Evolutionary conservation across 805 yeast species (phyloP).

Genomic region (Nakazawaea siamensis): DNA sequence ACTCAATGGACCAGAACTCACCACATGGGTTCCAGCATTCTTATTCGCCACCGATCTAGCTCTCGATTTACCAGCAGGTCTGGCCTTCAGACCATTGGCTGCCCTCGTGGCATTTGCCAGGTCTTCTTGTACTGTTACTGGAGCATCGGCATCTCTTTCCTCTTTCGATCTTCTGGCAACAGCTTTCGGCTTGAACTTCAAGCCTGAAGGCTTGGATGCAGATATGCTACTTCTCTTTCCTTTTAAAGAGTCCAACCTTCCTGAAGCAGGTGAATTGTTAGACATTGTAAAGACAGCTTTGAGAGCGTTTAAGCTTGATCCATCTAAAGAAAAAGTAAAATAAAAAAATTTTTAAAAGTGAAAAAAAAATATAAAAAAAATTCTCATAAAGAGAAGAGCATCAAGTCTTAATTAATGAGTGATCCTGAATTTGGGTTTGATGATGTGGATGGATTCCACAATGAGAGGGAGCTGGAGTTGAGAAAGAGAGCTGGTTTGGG

Average conservation of each 20-base stretch:
- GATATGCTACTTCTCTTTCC: slow-evolving; percentile 16
- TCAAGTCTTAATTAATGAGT: no score
- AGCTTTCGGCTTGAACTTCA: slow-evolving; percentile 79
- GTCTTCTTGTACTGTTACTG: slow-evolving; percentile 21
- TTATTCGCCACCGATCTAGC: slow-evolving; percentile 21
- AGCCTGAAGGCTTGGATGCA: slow-evolving; percentile 16
- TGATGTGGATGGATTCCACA: slow-evolving; percentile 65
- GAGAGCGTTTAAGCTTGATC: no score
- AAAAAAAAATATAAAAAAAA: slow-evolving; percentile 11
- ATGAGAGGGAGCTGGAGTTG: slow-evolving; percentile 47
- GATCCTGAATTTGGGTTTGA: slow-evolving; percentile 45
- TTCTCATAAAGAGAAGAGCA: no score
- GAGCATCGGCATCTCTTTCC: slow-evolving; percentile 75
- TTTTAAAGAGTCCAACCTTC: slow-evolving; percentile 27
- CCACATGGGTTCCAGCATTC: slow-evolving; percentile 50
- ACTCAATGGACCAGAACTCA: slow-evolving; percentile 68
- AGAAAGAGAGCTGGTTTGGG: slow-evolving; percentile 48
- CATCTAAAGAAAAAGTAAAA: no score
- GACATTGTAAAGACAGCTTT: no score
- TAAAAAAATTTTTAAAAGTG: neutral
- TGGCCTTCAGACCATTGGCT: neutral
- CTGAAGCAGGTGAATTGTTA: slow-evolving; percentile 12
- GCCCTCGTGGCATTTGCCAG: neutral
- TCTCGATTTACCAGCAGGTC: neutral
- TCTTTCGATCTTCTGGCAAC: slow-evolving; percentile 80